Conservation (phyloP, 2,329 filamentous ascomycete species). For the Penicillium sp. region DNA sequence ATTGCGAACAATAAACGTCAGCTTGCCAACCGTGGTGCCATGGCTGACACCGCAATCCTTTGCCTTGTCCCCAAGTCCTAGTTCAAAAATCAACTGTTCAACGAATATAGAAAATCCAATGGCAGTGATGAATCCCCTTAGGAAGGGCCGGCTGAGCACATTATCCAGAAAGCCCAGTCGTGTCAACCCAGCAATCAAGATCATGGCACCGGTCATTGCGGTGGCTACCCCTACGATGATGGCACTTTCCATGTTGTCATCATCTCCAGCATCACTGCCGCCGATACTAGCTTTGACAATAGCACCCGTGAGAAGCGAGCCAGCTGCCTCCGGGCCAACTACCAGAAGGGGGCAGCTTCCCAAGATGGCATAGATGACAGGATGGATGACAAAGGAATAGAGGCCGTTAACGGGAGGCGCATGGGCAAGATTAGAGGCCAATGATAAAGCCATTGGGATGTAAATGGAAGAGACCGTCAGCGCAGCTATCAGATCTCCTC, state of each 20-base stretch:
- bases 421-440: constrained; percentile 87
- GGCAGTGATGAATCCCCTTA: constrained; percentile 93
- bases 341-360: constrained; percentile 92
- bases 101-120: constrained; percentile 96
- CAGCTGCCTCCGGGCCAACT: constrained; percentile 90
- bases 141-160: constrained; percentile 84
- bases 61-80: constrained; percentile 68
- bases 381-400: constrained; percentile 90
- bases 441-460: constrained; percentile 91
- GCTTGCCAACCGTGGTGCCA: constrained; percentile 80
- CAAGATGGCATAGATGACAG: constrained; percentile 82
- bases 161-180: constrained; percentile 90
- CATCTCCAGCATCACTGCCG: constrained; percentile 58
- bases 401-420: constrained; percentile 89
- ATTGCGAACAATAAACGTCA: constrained; percentile 71
- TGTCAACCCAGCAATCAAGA: constrained; percentile 79
- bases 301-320: constrained; percentile 81
- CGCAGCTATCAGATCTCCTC: constrained; percentile 81
- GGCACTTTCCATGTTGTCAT: constrained; percentile 68
- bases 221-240: constrained; percentile 83
- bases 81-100: constrained; percentile 86
- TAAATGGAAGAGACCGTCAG: constrained; percentile 98
- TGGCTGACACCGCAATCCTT: constrained; percentile 62
- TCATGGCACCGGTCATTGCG: constrained; percentile 79
- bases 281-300: constrained; percentile 76